Base-by-base conservation (phyloP, 495 filamentous ascomycete genomes). In the Hypoxylon cercidicola region DNA sequence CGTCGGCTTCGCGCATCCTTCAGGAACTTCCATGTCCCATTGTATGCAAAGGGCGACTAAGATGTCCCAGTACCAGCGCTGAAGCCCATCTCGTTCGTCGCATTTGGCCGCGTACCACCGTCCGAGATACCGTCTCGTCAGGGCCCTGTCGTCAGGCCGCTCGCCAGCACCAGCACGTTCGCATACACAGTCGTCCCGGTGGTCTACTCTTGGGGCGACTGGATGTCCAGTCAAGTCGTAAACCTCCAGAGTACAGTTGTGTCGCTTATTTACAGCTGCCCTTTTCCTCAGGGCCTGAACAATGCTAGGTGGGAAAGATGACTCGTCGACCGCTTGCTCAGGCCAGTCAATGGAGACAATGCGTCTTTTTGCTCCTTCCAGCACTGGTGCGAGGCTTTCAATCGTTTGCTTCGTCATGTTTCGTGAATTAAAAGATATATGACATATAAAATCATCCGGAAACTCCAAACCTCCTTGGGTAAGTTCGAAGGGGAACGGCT, bases 11-110 rank as follows among this genome's bases (percentile, higher is more conserved):
- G 18, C 18, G 35, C 53, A 45, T 1, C 16, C 28, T 34, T 46
- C 23, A 1, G 41, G 40, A 1, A 20, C 7, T 55, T 45, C n/a
- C 2, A 57, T 18, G 11, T 57, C 41, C 43, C 54, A 48, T 47
- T 48, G 19, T 13, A n/a, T 43, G 23, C 44, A 46, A 39, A 46
- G 25, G 5, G 15, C 18, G 1, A 39, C n/a, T 30, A 55, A 10
- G 15, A 55, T 45, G 3, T 45, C 30, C 39, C 25, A 55, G 19
- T 55, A 55, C 52, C 15, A 37, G 16, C 16, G 52, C 23, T 55
- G 18, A 5, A 55, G 21, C 1, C 52, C 25, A 32, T 44, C 52
- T 13, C 23, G 37, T 11, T 53, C 49, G 1, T n/a, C 5, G 19
- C 52, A 32, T 45, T 34, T 55, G 1, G 9, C 23, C 16, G 34